Evolutionary conservation across 83 land plant species (phyloP).

Genomic region (Picea abies): DNA sequence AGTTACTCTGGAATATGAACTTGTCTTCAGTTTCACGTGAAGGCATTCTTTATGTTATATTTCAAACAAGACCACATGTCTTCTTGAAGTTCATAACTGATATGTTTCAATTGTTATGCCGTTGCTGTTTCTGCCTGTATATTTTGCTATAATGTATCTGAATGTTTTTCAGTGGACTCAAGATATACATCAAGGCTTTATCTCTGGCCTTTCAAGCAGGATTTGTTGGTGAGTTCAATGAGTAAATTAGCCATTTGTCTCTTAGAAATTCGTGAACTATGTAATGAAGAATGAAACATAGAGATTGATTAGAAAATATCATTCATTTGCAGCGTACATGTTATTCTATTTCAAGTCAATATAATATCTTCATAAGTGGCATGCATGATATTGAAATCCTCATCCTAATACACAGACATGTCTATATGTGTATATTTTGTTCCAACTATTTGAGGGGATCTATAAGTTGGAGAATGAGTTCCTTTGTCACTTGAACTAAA

Average conservation of each 20-base stretch:
- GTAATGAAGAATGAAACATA: not conserved
- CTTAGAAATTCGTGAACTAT: not conserved
- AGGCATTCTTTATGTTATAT: not conserved
- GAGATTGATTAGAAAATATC: not conserved
- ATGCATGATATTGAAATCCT: not conserved
- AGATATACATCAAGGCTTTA: conserved; percentile 83
- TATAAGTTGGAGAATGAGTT: not conserved
- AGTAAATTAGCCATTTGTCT: not conserved
- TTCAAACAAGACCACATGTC: not conserved
- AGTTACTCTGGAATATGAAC: not conserved
- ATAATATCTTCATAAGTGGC: not conserved
- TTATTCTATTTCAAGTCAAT: not conserved
- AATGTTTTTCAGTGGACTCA: conserved; percentile 66
- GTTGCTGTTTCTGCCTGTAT: conserved; percentile 4
- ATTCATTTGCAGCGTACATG: not conserved
- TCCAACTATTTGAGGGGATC: not conserved
- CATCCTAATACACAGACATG: too few relatives aligned
- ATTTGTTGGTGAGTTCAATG: conserved; percentile 68
- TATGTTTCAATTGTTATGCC: not conserved
- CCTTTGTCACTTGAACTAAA: not conserved
- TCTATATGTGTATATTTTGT: not conserved
- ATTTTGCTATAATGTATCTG: conserved; percentile 6
- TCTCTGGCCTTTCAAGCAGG: conserved; percentile 91
- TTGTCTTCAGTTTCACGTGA: not conserved
- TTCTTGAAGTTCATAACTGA: not conserved